Conservation (phyloP, 148 eudicot genomes). For the Cornus kousa region DNA sequence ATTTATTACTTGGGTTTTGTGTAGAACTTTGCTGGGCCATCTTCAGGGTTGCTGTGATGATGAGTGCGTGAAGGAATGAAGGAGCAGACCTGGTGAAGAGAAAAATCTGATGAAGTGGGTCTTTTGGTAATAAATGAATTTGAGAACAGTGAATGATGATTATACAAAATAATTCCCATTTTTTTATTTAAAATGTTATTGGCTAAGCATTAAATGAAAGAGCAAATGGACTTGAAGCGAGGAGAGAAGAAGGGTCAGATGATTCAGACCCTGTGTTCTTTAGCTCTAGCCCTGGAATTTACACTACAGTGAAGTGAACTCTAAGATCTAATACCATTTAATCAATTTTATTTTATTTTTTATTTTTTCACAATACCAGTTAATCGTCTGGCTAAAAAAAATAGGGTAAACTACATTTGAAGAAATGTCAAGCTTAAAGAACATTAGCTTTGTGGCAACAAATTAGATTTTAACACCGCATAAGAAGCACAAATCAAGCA, state of each 20-base stretch:
- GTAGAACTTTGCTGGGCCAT: slow-evolving; percentile 21
- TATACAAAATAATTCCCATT: slow-evolving; percentile 1
- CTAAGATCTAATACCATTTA: too few relatives aligned
- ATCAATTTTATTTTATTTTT: too few relatives aligned
- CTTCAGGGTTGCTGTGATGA: background rate
- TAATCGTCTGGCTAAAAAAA: too few relatives aligned
- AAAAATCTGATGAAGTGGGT: slow-evolving; percentile 1
- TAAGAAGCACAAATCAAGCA: slow-evolving; percentile 40
- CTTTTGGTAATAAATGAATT: slow-evolving; percentile 1
- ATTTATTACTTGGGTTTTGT: slow-evolving; percentile 18
- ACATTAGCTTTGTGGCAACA: too few relatives aligned
- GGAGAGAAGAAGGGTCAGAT: background rate
- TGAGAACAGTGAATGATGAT: background rate
- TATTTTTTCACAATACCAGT: too few relatives aligned
- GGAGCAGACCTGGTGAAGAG: slow-evolving; percentile 12
- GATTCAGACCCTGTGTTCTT: background rate
- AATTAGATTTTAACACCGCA: too few relatives aligned
- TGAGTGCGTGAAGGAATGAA: slow-evolving; percentile 6
- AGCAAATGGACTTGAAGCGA: background rate
- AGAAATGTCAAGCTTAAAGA: too few relatives aligned
- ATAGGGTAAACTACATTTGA: too few relatives aligned
- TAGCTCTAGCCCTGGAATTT: too few relatives aligned
- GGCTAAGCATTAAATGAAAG: too few relatives aligned
- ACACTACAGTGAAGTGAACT: too few relatives aligned
- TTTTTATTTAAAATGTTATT: too few relatives aligned